phyloP scores from a whole-genome alignment of 140 eudicot genomes.

The Stevia rebaudiana region DNA sequence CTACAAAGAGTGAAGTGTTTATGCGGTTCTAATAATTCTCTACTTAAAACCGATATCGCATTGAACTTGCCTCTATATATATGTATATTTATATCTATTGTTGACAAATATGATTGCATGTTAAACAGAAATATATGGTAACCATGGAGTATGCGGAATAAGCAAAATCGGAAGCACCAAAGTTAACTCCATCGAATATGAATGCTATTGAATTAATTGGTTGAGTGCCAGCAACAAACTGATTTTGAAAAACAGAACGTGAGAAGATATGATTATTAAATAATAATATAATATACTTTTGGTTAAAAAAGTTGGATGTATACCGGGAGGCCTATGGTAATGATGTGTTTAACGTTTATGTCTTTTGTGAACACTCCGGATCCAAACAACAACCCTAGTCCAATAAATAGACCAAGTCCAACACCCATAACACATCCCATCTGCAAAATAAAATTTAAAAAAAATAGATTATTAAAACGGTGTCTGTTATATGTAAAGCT shows the following conservation, averaged over 20 bases:
- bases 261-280: neutral
- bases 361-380: slow-evolving; percentile 56
- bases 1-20: too few relatives aligned
- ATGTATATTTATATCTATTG: too few relatives aligned
- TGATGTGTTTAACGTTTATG: slow-evolving; percentile 43
- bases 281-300: neutral
- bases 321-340: slow-evolving; percentile 66
- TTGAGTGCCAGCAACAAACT: slow-evolving; percentile 88
- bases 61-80: too few relatives aligned
- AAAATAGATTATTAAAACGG: neutral
- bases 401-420: slow-evolving; percentile 52
- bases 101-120: neutral
- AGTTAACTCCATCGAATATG: slow-evolving; percentile 74
- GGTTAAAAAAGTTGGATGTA: neutral
- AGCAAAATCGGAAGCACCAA: slow-evolving; percentile 78
- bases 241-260: neutral
- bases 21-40: too few relatives aligned
- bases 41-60: too few relatives aligned
- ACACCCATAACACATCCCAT: slow-evolving; percentile 72
- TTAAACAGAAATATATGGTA: neutral
- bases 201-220: slow-evolving; percentile 77
- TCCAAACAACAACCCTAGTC: slow-evolving; percentile 71
- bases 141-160: slow-evolving; percentile 86
- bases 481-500: too few relatives aligned
- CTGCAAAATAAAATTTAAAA: slow-evolving; percentile 28